phyloP scores from a whole-genome alignment of 2,329 filamentous ascomycete genomes.

The Raffaelea deltoideospora region DNA sequence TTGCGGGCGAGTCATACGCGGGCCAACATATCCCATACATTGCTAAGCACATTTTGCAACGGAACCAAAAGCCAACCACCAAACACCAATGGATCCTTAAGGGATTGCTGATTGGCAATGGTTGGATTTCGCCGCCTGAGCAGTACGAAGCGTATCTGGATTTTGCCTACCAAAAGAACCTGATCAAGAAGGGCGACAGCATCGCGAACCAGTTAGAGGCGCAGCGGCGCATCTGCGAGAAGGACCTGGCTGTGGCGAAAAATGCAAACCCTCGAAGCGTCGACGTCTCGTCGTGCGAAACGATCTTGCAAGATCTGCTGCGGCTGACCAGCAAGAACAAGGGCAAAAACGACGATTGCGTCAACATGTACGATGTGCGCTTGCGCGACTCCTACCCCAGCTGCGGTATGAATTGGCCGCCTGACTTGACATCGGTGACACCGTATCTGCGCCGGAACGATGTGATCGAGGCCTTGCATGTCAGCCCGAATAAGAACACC shows the following conservation, averaged over 20 bases:
- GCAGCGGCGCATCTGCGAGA: slow-evolving; percentile 54
- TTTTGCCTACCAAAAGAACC: slow-evolving; percentile 61
- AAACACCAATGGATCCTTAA: slow-evolving; percentile 57
- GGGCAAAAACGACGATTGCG: slow-evolving; percentile 43
- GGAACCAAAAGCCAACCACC: slow-evolving; percentile 50
- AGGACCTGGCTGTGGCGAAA: slow-evolving; percentile 35
- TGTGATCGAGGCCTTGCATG: slow-evolving; percentile 65
- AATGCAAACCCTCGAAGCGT: slow-evolving; percentile 32
- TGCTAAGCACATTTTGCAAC: slow-evolving; percentile 74
- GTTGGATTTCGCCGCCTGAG: slow-evolving; percentile 83
- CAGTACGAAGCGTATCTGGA: slow-evolving; percentile 82
- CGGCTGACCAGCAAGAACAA: slow-evolving; percentile 39
- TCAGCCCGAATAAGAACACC: slow-evolving; percentile 65
- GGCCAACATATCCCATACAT: slow-evolving; percentile 97
- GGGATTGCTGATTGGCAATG: slow-evolving; percentile 88
- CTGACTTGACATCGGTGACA: slow-evolving; percentile 61
- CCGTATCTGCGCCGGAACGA: slow-evolving; percentile 77
- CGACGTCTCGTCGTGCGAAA: slow-evolving; percentile 58
- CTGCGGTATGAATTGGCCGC: slow-evolving; percentile 97
- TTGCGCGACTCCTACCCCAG: slow-evolving; percentile 64
- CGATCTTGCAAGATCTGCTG: slow-evolving; percentile 60
- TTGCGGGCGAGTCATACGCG: slow-evolving; percentile 92
- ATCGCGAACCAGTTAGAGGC: slow-evolving; percentile 50
- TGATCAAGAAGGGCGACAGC: slow-evolving; percentile 54
- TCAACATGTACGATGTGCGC: slow-evolving; percentile 96